A percentile compares a stretch with the other conserved stretches of the same genome.
phyloP scores from a whole-genome alignment of 805 yeast genomes.

The Tetrapisispora pingtungensis region DNA sequence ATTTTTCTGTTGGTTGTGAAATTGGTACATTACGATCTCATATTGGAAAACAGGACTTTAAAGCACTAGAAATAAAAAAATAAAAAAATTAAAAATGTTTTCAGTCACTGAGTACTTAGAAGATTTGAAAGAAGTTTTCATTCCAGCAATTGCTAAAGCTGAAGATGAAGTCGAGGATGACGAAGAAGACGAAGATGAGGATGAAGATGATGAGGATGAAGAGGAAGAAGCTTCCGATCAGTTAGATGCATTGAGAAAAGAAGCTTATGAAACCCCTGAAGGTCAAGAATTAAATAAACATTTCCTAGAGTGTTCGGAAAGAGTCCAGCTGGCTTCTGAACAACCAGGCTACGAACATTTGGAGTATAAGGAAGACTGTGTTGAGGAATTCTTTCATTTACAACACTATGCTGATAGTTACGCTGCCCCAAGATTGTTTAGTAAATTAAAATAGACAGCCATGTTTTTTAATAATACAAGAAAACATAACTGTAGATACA shows the following conservation, averaged over 20 bases:
- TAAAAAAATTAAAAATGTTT: slow-evolving; percentile 23
- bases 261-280: slow-evolving; percentile 56
- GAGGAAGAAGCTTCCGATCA: slow-evolving; percentile 63
- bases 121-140: slow-evolving; percentile 69
- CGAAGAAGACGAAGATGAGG: slow-evolving; percentile 32
- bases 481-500: too few relatives aligned
- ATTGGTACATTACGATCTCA: too few relatives aligned
- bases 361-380: slow-evolving; percentile 90
- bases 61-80: too few relatives aligned
- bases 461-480: too few relatives aligned
- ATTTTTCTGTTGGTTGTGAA: too few relatives aligned
- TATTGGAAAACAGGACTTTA: too few relatives aligned
- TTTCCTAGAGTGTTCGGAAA: slow-evolving; percentile 88
- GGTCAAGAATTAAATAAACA: slow-evolving; percentile 76
- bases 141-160: slow-evolving; percentile 77
- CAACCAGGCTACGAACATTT: slow-evolving; percentile 73
- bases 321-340: slow-evolving; percentile 82
- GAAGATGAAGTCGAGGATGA: slow-evolving; percentile 36
- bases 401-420: slow-evolving; percentile 89
- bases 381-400: slow-evolving; percentile 95
- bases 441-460: slow-evolving; percentile 73
- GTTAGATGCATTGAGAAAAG: slow-evolving; percentile 52
- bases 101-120: slow-evolving; percentile 33
- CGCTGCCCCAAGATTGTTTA: slow-evolving; percentile 82
- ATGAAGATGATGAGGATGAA: slow-evolving; percentile 58